Conservation (phyloP, 2,329 filamentous ascomycete species). For the Ophiostoma populinum region DNA sequence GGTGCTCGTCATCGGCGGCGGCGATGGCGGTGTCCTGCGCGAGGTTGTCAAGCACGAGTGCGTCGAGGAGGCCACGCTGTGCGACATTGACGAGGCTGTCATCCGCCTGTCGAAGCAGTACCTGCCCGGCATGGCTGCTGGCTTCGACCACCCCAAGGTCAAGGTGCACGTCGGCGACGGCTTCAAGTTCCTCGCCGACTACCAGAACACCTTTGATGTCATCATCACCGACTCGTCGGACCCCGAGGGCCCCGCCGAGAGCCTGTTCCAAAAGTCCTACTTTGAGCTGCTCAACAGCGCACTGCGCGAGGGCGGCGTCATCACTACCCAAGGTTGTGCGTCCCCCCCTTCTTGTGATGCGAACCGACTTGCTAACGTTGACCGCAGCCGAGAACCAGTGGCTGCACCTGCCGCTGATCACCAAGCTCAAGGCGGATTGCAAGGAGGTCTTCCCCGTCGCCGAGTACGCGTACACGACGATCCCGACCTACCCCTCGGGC, state of each 20-base stretch:
- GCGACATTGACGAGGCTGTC: slow-evolving; percentile 98
- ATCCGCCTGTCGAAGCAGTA: slow-evolving; percentile 97
- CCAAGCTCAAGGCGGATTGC: slow-evolving; percentile 91
- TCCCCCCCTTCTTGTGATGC: too few relatives aligned
- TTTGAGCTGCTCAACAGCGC: slow-evolving; percentile 86
- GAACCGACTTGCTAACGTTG: slow-evolving; percentile 7
- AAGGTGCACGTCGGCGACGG: slow-evolving; percentile 89
- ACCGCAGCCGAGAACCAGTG: slow-evolving; percentile 88
- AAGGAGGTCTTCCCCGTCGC: slow-evolving; percentile 91
- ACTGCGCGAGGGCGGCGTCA: slow-evolving; percentile 87
- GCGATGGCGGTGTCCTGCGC: slow-evolving; percentile 91
- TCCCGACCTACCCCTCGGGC: slow-evolving; percentile 95
- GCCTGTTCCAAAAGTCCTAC: slow-evolving; percentile 96
- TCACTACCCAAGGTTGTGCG: slow-evolving; percentile 99
- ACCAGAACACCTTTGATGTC: slow-evolving; percentile 95
- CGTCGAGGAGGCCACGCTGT: slow-evolving; percentile 89
- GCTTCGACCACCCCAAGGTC: slow-evolving; percentile 86
- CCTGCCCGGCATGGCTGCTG: slow-evolving; percentile 82
- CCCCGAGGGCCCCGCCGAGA: slow-evolving; percentile 90
- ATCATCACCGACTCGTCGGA: slow-evolving; percentile 99
- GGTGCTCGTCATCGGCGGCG: slow-evolving; percentile 94
- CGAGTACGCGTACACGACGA: slow-evolving; percentile 98
- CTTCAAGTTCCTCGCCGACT: slow-evolving; percentile 95
- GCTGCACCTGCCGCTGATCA: slow-evolving; percentile 90
- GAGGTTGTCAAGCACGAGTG: slow-evolving; percentile 98